Evolutionary conservation across 2,329 filamentous ascomycete genomes (phyloP), one percentile per base, ranked within the genome.

Genomic region (Tolypocladium nubicola): DNA sequence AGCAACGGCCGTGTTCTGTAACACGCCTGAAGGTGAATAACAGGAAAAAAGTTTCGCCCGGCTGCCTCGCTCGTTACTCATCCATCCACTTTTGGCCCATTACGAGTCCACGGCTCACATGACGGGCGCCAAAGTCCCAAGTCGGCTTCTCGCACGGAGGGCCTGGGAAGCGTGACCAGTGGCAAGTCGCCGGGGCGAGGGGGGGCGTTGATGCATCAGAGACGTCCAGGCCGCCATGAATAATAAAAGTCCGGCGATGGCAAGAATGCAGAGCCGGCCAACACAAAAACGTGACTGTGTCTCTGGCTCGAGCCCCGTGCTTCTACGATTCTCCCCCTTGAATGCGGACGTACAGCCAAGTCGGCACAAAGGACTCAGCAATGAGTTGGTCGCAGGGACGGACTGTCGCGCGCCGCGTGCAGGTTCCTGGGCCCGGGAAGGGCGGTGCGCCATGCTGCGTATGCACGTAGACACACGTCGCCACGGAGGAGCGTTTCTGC

Each of bases 81-180:
- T 41, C 45, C 41, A 19, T 41, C 52, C 52, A 9, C 43, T 40
- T 35, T 52, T 43, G 57, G 57, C 4, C 23, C 23, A 26, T 26
- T 26, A 26, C 23, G 23, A 26, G 23, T 26, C 23, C 35, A 40
- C 50, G 53, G 45, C 47, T 57, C 58, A 57, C 53, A 57, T 57
- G 56, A 56, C 39, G 47, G 53, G n/a, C 55, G 56, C 58, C 56
- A 49, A 49, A 19, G 45, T 33, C 45, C 43, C 16, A 9, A 9
- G 45, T 19, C 19, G 45, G 45, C 19, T 49, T 8, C 23, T 53
- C 52, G 52, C 52, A 53, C 52, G 53, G 53, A 54, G 53, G 26
- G 53, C 38, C 39, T 16, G 23, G 16, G 45, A 30, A 30, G 45
- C 45, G 23, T 21, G 23, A 30, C 43, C 6, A 30, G 23, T 19